A percentile compares a stretch with the other conserved stretches of the same genome.
Evolutionary conservation across 495 filamentous ascomycete genomes (phyloP).

Genomic region (Tuber aestivum): DNA sequence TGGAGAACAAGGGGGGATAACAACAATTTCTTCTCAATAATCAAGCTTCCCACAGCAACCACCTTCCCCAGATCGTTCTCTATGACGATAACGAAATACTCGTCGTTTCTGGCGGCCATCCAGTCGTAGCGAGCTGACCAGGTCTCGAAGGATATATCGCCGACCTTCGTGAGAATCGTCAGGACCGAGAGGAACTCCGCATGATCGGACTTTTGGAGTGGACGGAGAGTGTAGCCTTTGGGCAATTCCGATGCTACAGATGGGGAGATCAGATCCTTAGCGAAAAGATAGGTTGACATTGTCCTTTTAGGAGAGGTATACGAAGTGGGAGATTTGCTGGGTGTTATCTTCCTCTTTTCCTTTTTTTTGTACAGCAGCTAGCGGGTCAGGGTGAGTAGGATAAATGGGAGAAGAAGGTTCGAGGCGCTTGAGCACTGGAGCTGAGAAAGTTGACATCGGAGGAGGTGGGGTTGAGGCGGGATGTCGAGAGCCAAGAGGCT

Average conservation of each 20-base stretch:
- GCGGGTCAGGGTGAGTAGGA: background rate
- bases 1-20: constrained; percentile 23
- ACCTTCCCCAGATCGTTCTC: constrained; percentile 60
- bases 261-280: constrained; percentile 66
- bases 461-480: background rate
- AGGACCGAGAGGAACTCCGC: constrained; percentile 82
- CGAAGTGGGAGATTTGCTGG: background rate
- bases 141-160: constrained; percentile 68
- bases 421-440: too few relatives aligned
- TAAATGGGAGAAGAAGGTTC: background rate
- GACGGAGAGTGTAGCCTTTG: constrained; percentile 72
- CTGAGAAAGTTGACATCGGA: background rate
- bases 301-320: background rate
- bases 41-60: constrained; percentile 79
- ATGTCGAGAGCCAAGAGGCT: background rate
- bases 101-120: constrained; percentile 69
- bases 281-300: constrained; percentile 34
- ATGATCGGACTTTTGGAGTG: constrained; percentile 73
- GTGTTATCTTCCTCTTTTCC: background rate
- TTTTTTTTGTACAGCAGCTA: background rate
- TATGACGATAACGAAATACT: constrained; percentile 80
- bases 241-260: constrained; percentile 65
- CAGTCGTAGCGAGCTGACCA: constrained; percentile 78
- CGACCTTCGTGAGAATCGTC: constrained; percentile 84
- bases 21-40: constrained; percentile 82